Base-by-base conservation (phyloP, 139 green algal genomes). In the Spirogloea muscicola region DNA sequence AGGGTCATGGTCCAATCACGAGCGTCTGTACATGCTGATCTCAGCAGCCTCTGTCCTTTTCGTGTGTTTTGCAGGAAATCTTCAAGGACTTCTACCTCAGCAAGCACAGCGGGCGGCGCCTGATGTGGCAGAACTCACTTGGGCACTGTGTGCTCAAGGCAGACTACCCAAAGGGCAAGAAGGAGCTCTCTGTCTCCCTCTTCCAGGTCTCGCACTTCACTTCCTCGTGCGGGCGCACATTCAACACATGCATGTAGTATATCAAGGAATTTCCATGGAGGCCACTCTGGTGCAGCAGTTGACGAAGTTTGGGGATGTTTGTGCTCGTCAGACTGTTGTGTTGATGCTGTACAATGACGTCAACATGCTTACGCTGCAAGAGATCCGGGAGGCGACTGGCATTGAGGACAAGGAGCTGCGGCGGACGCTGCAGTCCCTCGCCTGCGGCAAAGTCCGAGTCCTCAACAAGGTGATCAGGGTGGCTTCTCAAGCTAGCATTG, bases 321-420 rank as follows among this genome's bases (percentile, higher is more conserved):
- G n/a, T 4, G 16, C 4, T 29, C 29, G 7, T 1, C 86, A 96
- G 87, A 86, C 91, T 0, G 83, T 90, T n/a, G 90, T 99, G 72
- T 86, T 98, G 41, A 86, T 96, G 87, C 82, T 96, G 49, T 99
- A 97, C 89, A 96, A 97, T 49, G 90, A 92, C 40, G 67, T 64
- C 0, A 89, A 95, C 18, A 49, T n/a, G 16, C 84, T 98, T 21
- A 83, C 48, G 9, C 89, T 87, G 39, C 58, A 55, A 27, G 86
- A 96, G 27, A 91, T 97, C n/a, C 62, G 74, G 18, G 66, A 80
- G 25, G 67, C 68, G 18, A 85, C 57, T 13, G 72, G 37, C 3
- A 87, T 89, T 40, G 88, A 95, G 57, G 91, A 94, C 29, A 87
- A 86, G 60, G 95, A 99, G 84, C 85, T 98, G 38, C 76, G 84